Percentiles rank a stretch among this genome's conserved stretches.
Conservation (phyloP, 2,329 filamentous ascomycete species). For the Alternaria longipes region DNA sequence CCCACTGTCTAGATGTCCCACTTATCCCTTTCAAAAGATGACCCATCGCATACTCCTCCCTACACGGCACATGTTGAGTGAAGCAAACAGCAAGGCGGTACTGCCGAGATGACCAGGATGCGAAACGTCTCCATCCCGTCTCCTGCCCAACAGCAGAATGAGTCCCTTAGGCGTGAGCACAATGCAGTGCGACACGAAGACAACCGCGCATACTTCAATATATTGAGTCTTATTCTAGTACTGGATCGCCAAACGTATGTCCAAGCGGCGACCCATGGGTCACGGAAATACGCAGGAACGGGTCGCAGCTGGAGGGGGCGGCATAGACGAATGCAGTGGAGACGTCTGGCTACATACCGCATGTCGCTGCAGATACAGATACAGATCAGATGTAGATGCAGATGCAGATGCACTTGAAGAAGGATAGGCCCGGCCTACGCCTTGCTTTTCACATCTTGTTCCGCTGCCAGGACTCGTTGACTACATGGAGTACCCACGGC, state of each 20-base stretch:
- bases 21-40: background rate
- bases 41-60: slow-evolving; percentile 1
- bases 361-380: slow-evolving; percentile 6
- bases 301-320: background rate
- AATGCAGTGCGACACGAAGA: background rate
- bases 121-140: slow-evolving; percentile 15
- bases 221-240: slow-evolving; percentile 3
- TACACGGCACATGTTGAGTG: slow-evolving; percentile 3
- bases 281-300: background rate
- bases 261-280: background rate
- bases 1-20: slow-evolving; percentile 2
- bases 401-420: background rate
- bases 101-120: slow-evolving; percentile 6
- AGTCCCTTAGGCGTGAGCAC: background rate
- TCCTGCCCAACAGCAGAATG: background rate
- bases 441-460: background rate
- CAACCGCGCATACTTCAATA: background rate
- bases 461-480: background rate
- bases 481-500: slow-evolving; percentile 1
- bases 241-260: slow-evolving; percentile 3
- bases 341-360: slow-evolving; percentile 7
- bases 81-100: slow-evolving; percentile 7
- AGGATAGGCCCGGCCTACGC: background rate
- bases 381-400: slow-evolving; percentile 3
- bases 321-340: slow-evolving; percentile 5